A percentile compares a stretch with the other conserved stretches of the same genome.
phyloP scores from a whole-genome alignment of 164 flowering plant genomes.

The Vitis labrusca region DNA sequence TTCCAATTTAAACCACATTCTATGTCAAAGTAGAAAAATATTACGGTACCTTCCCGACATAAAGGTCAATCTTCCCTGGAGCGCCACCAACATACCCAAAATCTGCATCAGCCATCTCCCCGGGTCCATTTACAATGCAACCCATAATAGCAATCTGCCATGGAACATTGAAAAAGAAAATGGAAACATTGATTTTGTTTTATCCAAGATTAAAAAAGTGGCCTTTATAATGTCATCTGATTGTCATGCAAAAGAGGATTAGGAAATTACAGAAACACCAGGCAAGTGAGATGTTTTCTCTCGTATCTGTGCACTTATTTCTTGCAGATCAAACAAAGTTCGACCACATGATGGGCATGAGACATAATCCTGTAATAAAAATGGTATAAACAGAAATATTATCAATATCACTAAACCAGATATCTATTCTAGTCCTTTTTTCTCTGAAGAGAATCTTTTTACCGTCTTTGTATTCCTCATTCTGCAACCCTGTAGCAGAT shows the following conservation, averaged over 20 bases:
- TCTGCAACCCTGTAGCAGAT: constrained; percentile 97
- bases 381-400: not conserved
- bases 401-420: not conserved
- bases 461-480: constrained; percentile 99
- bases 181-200: not conserved
- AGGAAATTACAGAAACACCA: constrained; percentile 82
- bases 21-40: not conserved
- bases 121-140: constrained; percentile 98
- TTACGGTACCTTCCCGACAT: constrained; percentile 83
- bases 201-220: not conserved
- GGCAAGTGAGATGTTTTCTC: constrained; percentile 96
- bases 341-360: constrained; percentile 99
- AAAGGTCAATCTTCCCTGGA: constrained; percentile 97
- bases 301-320: constrained; percentile 90
- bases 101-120: constrained; percentile 99
- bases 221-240: not conserved
- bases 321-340: constrained; percentile 95
- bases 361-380: constrained; percentile 78
- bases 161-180: not conserved
- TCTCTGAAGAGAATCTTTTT: constrained; percentile 3
- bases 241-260: constrained; percentile 1
- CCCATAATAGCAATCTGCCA: constrained; percentile 98
- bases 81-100: constrained; percentile 98
- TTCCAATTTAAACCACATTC: not conserved
- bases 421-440: not conserved